Base-by-base conservation (phyloP, 768 basidiomycete species). In the Rhizopogon roseolus region DNA sequence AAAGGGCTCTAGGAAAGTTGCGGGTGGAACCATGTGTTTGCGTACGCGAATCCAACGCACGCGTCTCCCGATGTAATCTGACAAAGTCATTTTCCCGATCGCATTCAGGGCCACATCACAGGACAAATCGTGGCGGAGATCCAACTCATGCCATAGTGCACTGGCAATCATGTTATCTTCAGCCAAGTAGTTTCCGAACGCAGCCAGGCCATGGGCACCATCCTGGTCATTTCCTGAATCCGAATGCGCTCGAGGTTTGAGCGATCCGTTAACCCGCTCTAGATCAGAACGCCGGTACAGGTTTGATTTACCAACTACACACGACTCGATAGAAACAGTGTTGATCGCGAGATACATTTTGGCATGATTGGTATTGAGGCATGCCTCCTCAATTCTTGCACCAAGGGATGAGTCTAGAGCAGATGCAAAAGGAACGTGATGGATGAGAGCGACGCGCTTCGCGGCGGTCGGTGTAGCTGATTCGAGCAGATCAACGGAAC, bases 271-370 rank as follows among this genome's bases (percentile, higher is more conserved):
- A 53, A 93, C 77, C 27, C 79, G 79, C 53, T 92, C 86, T 46
- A 98, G 67, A 68, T 96, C 93, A 28, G 91, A 91, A 43, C 91
- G 88, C 42, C 92, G 85, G 70, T 94, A 98, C 46, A 99, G 66
- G 67, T 93, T 94, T 39, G 93, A 96, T 72, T 99, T 99, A 58
- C 97, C 97, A 54, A 97, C 87, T 5, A 98, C 93, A 63, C 97
- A 99, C 1, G 94, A 96, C 52, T 97, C 96, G 41, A 94, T 72
- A 10, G 89, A 91, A 43, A 89, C 73, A 0, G 88, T 81, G 71
- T 96, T 95, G 66, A 98, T 92, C 9, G 93, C 94, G 50, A 98
- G 79, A 63, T 98, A 98, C 90, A 98, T 94, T 71, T 95, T 98
- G 25, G 96, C 93, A 63, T 98, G 97, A 56, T 93, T 98, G 5